Base-by-base conservation (phyloP, 495 filamentous ascomycete species). In the Pyrenula aspistea region DNA sequence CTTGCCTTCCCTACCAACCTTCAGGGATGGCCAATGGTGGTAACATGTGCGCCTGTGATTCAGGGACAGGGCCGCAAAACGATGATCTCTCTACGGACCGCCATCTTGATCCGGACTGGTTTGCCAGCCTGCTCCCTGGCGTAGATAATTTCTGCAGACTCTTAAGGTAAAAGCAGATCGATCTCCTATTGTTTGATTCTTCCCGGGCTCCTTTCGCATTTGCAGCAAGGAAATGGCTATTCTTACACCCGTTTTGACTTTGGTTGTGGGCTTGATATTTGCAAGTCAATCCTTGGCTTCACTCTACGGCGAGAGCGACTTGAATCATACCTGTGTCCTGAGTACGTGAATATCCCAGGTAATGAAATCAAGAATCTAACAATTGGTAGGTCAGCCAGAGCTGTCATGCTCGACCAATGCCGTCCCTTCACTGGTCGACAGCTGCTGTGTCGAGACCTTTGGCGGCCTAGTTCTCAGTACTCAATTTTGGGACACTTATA, bases 401-500 rank as follows among this genome's bases (percentile, higher is more conserved):
- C 68, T 76, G 15, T 80, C 77, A 2, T 80, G 77, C 64, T 75
- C 76, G 0, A 54, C 67, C 0, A 57, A 64, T 2, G 71, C 74
- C 2, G 49, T 71, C 36, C 65, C 73, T 1, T 61, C 60, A 19
- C 53, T 69, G 52, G 67, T 72, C n/a, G 72, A 80, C 63, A 67
- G 72, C n/a, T 80, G 76, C 69, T 77, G 74, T 57, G 65, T 63
- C 21, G 76, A 80, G 62, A 79, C 77, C 0, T 77, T 66, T 60
- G 77, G 77, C 15, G 77, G 77, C 1, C 64, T 80, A 0, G 62
- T 80, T 12, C 58, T 79, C 3, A 63, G 61, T 53, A 80, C 77
- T 0, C 77, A 80, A 62, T 77, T 73, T 66, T 80, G 77, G 77
- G 59, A 68, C 57, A 77, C 74, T 1, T 76, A 77, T 56, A 79